These are phyloP conservation scores for Carallia pectinifolia DNA, from an alignment of 345 rosid species.

Conservation along the genomic window DNA sequence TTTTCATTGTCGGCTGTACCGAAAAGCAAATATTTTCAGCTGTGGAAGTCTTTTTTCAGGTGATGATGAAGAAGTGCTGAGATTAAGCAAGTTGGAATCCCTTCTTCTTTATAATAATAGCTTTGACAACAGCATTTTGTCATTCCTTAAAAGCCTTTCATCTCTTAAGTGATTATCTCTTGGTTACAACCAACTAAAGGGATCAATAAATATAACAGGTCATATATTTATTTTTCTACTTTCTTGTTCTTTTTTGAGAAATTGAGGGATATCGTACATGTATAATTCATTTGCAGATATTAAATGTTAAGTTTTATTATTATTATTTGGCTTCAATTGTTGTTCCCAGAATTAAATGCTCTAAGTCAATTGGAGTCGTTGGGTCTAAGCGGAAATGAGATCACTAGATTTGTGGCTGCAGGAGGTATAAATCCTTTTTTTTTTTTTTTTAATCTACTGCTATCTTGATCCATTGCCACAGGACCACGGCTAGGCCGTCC, in stretches of 20 bases:
- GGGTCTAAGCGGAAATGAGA: conserved; percentile 4
- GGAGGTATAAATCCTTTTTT: conserved; percentile 2
- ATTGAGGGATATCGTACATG: no score
- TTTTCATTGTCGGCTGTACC: no score
- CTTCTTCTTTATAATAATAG: not conserved
- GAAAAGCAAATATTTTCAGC: no score
- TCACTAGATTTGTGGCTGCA: not conserved
- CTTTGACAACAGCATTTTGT: not conserved
- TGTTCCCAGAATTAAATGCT: not conserved
- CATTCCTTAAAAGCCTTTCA: not conserved
- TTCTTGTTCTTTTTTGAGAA: no score
- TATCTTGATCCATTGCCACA: not conserved
- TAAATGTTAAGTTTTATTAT: not conserved
- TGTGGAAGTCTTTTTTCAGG: no score
- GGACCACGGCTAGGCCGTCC: no score
- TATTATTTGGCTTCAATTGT: not conserved
- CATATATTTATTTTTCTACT: not conserved
- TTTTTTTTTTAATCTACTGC: not conserved
- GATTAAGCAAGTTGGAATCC: not conserved
- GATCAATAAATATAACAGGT: conserved; percentile 1
- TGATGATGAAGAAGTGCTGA: not conserved
- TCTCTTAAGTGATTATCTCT: conserved; percentile 1
- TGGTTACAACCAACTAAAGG: not conserved
- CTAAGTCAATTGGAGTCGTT: conserved; percentile 8
- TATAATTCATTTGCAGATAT: not conserved